A percentile compares a stretch with the other conserved stretches of the same genome.
Conservation (phyloP, 306 rosid species). For the Psophocarpus tetragonolobus region DNA sequence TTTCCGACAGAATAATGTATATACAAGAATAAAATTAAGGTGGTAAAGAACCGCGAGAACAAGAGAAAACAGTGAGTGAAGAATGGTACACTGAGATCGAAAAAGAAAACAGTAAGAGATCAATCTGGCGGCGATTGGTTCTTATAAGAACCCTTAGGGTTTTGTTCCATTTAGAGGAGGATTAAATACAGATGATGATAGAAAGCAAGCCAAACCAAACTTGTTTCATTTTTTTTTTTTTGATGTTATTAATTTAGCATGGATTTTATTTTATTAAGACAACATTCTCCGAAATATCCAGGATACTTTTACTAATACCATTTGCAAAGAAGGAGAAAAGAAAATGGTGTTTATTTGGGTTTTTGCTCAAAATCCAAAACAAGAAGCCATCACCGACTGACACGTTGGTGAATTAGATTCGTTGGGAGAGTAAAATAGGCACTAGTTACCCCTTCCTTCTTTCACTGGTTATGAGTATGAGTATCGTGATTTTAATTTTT, state of each 20-base stretch:
- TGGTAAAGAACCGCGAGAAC: not conserved
- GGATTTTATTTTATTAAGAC: constrained; percentile 11
- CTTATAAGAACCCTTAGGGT: constrained; percentile 90
- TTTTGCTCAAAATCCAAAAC: not conserved
- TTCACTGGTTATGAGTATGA: not conserved
- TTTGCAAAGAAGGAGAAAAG: constrained; percentile 1
- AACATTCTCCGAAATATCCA: constrained; percentile 33
- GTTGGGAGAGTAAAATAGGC: not conserved
- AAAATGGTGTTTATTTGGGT: not conserved
- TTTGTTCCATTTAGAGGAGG: constrained; percentile 61
- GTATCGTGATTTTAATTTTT: not conserved
- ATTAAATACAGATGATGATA: constrained; percentile 58
- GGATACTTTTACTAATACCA: constrained; percentile 36
- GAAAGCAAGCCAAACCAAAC: not conserved
- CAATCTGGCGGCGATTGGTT: constrained; percentile 80
- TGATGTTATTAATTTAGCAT: not conserved
- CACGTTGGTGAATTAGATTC: constrained; percentile 29
- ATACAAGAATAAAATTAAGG: not conserved
- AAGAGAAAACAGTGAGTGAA: constrained; percentile 22
- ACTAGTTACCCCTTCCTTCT: not conserved
- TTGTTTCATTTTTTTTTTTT: not conserved
- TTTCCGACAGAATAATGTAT: constrained; percentile 7
- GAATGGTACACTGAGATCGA: constrained; percentile 24
- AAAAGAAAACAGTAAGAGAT: constrained; percentile 26
- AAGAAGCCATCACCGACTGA: constrained; percentile 20